Conservation (phyloP, 1,284 basidiomycete species). For the Phellopilus nigrolimitatus region DNA sequence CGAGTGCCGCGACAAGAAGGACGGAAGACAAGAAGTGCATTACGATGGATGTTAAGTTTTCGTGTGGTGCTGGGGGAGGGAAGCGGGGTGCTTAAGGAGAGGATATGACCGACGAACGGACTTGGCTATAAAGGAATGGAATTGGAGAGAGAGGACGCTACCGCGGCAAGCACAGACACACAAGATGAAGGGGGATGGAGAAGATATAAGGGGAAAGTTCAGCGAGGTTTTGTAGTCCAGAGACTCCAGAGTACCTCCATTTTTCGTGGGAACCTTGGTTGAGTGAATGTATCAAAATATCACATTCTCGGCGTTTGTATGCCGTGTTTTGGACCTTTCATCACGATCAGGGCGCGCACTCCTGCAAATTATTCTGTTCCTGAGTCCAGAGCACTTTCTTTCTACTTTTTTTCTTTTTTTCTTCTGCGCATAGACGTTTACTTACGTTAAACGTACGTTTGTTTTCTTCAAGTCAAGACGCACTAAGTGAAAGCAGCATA, state of each 20-base stretch:
- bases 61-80: constrained; percentile 4
- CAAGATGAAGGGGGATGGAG: constrained; percentile 8
- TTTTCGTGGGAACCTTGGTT: too few relatives aligned
- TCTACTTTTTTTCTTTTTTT: neutral
- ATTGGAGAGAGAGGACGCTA: constrained; percentile 16
- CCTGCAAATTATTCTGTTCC: too few relatives aligned
- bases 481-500: too few relatives aligned
- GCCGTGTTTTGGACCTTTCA: too few relatives aligned
- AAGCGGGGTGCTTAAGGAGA: constrained; percentile 12
- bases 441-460: too few relatives aligned
- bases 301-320: too few relatives aligned
- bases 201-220: constrained; percentile 9
- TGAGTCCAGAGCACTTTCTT: too few relatives aligned
- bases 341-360: too few relatives aligned
- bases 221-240: neutral
- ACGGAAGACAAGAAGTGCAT: constrained; percentile 20
- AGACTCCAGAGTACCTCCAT: too few relatives aligned
- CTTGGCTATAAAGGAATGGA: constrained; percentile 17
- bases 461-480: too few relatives aligned
- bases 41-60: neutral
- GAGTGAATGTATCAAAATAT: too few relatives aligned
- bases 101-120: constrained; percentile 1
- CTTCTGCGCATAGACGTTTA: neutral
- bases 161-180: constrained; percentile 14
- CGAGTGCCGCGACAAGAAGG: constrained; percentile 17